phyloP scores from a whole-genome alignment of 2,329 filamentous ascomycete genomes.

The Didymella exigua region DNA sequence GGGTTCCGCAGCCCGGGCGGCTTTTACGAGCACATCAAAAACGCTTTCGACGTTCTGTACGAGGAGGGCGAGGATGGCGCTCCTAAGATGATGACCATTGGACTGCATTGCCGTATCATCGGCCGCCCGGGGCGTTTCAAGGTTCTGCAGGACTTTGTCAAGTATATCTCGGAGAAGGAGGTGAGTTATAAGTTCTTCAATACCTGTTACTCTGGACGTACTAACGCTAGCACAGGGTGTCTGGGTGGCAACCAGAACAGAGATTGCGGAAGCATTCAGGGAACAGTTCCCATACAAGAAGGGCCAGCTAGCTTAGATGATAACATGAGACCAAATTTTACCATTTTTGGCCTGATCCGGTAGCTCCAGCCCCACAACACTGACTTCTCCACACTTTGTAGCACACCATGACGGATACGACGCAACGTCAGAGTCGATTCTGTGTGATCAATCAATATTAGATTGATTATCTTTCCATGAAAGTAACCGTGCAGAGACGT shows the following conservation, averaged over 20 bases:
- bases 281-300: conserved; percentile 57
- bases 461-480: too few relatives aligned
- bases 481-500: neutral
- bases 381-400: conserved; percentile 16
- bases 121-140: conserved; percentile 59
- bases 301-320: conserved; percentile 42
- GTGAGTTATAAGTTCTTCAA: too few relatives aligned
- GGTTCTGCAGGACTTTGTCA: conserved; percentile 59
- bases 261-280: conserved; percentile 59
- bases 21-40: conserved; percentile 53
- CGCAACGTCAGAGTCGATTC: neutral
- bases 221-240: conserved; percentile 45
- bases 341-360: too few relatives aligned
- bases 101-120: conserved; percentile 59
- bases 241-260: conserved; percentile 60
- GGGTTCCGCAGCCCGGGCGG: conserved; percentile 54
- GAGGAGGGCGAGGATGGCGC: conserved; percentile 53
- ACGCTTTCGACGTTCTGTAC: conserved; percentile 61
- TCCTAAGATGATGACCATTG: conserved; percentile 61
- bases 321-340: neutral
- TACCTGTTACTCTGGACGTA: too few relatives aligned
- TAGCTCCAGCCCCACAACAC: conserved; percentile 15
- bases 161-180: conserved; percentile 60
- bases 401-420: neutral
- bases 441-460: too few relatives aligned